Evolutionary conservation across 2,329 filamentous ascomycete genomes (phyloP).

Genomic region (Nigrograna mackinnonii): DNA sequence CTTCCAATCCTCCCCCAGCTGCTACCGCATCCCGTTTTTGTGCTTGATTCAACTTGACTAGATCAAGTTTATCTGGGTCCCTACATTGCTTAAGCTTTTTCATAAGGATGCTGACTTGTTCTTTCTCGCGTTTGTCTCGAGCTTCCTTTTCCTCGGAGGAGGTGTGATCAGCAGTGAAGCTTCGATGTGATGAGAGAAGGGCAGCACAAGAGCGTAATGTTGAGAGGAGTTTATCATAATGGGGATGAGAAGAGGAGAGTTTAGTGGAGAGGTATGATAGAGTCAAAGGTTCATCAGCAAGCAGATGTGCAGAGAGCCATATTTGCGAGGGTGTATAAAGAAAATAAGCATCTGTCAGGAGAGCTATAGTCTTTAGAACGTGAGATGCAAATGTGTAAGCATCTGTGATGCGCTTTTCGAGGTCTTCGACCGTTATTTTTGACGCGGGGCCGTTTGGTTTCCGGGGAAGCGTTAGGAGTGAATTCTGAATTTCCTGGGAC

Average conservation of each 20-base stretch:
- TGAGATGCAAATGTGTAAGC: constrained; percentile 73
- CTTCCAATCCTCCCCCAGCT: constrained; percentile 41
- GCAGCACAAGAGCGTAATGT: constrained; percentile 44
- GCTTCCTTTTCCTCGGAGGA: constrained; percentile 30
- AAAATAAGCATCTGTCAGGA: constrained; percentile 95
- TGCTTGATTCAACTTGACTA: constrained; percentile 69
- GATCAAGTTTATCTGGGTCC: constrained; percentile 73
- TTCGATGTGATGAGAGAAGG: constrained; percentile 38
- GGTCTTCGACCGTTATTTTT: constrained; percentile 17
- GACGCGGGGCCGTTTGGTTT: constrained; percentile 16
- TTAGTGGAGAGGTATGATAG: constrained; percentile 52
- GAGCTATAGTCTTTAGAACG: constrained; percentile 64
- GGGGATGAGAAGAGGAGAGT: constrained; percentile 33
- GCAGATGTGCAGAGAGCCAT: constrained; percentile 78
- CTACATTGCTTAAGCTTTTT: constrained; percentile 74
- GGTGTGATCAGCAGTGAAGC: constrained; percentile 16
- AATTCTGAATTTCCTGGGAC: constrained; percentile 24
- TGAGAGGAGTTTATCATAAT: constrained; percentile 38
- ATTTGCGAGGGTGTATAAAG: constrained; percentile 94
- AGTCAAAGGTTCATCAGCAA: constrained; percentile 70
- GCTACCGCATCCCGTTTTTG: constrained; percentile 52
- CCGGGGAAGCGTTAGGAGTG: constrained; percentile 31
- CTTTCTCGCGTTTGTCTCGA: constrained; percentile 51
- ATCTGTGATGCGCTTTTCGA: constrained; percentile 54
- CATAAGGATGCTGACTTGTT: constrained; percentile 54